These are phyloP conservation scores for Leptographium galeiforme DNA, from an alignment of 2,329 filamentous ascomycete species.

Conservation along the genomic window DNA sequence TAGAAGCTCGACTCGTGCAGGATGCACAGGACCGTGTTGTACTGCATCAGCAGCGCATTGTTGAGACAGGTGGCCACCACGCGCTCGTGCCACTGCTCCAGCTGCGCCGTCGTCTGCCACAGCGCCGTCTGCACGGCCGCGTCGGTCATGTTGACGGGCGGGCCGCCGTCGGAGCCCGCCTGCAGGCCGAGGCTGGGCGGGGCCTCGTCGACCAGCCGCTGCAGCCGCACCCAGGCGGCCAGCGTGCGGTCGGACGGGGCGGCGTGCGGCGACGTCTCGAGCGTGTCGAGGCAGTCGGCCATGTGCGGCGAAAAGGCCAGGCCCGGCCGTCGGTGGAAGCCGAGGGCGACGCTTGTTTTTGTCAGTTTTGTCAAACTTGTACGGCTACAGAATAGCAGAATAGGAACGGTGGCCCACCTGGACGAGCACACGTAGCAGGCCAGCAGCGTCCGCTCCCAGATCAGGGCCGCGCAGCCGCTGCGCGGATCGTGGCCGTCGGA, in stretches of 20 bases:
- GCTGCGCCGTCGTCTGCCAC: neutral
- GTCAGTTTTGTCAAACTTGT: too few relatives aligned
- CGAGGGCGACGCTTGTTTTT: slow-evolving; percentile 5
- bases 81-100: slow-evolving; percentile 5
- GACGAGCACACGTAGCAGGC: slow-evolving; percentile 7
- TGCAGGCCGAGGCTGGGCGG: slow-evolving; percentile 1
- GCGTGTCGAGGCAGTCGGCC: slow-evolving; percentile 1
- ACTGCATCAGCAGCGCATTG: slow-evolving; percentile 7
- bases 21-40: slow-evolving; percentile 5
- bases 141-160: neutral
- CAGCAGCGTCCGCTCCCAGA: slow-evolving; percentile 6
- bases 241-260: neutral
- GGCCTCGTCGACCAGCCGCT: slow-evolving; percentile 3
- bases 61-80: slow-evolving; percentile 3
- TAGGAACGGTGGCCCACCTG: too few relatives aligned
- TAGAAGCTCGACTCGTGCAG: slow-evolving; percentile 8
- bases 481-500: neutral
- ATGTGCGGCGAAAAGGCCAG: slow-evolving; percentile 5
- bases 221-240: slow-evolving; percentile 7
- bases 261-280: slow-evolving; percentile 4
- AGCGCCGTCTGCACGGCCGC: slow-evolving; percentile 3
- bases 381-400: too few relatives aligned
- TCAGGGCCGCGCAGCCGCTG: neutral
- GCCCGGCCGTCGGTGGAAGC: slow-evolving; percentile 4
- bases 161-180: neutral